These are phyloP conservation scores for Hippophae gyantsensis DNA, from an alignment of 306 rosid genomes.

Conservation along the genomic window DNA sequence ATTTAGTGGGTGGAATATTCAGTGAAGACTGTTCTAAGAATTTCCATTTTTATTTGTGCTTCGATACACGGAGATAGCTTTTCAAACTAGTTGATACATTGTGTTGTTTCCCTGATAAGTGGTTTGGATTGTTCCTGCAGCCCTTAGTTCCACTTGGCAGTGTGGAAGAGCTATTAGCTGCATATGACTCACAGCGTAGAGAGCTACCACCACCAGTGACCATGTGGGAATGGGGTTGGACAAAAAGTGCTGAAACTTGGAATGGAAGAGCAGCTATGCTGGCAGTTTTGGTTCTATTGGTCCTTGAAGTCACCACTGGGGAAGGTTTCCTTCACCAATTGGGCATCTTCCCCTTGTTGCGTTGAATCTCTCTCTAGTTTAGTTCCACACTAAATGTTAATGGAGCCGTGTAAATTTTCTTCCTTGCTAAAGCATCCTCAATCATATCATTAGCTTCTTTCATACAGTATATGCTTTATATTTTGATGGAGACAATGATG, in stretches of 20 bases:
- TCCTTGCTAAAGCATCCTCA: too few species aligned
- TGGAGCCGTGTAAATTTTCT: too few species aligned
- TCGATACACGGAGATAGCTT: not conserved
- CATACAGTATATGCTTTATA: too few species aligned
- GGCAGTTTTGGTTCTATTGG: slow-evolving; percentile 82
- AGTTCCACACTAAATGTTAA: too few species aligned
- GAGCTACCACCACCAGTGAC: slow-evolving; percentile 86
- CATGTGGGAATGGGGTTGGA: slow-evolving; percentile 99
- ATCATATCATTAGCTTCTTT: too few species aligned
- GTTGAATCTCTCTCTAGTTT: slow-evolving; percentile 23
- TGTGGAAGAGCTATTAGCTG: slow-evolving; percentile 85
- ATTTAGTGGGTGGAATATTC: too few species aligned
- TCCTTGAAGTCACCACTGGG: slow-evolving; percentile 91
- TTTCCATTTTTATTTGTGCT: too few species aligned
- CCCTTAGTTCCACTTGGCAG: slow-evolving; percentile 94
- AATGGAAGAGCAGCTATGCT: slow-evolving; percentile 97
- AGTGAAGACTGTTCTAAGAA: too few species aligned
- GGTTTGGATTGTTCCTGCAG: slow-evolving; percentile 36
- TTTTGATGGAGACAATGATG: too few species aligned
- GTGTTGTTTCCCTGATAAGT: slow-evolving; percentile 1
- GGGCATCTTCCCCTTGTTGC: slow-evolving; percentile 72
- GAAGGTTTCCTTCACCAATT: slow-evolving; percentile 94
- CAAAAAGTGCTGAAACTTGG: slow-evolving; percentile 97
- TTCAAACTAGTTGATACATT: not conserved
- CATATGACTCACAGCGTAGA: slow-evolving; percentile 88